Evolutionary conservation across 75 land plant species (phyloP).

Genomic region (Selaginella moellendorffii): DNA sequence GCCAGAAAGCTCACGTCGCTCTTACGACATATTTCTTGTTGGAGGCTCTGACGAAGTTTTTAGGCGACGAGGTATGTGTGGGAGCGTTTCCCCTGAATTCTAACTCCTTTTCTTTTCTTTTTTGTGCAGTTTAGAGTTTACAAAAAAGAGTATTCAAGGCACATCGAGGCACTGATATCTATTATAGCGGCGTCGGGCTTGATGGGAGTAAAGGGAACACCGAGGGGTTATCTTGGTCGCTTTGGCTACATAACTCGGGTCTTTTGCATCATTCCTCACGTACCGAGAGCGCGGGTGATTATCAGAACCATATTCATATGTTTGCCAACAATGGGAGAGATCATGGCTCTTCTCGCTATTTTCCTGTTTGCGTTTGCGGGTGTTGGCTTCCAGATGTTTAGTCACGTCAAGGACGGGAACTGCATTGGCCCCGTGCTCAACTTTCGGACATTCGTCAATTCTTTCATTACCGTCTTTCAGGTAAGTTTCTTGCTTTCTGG

Average conservation of each 20-base stretch:
- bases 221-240: constrained; percentile 3
- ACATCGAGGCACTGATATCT: constrained; percentile 1
- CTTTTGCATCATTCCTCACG: constrained; percentile 22
- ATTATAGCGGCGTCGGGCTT: constrained; percentile 15
- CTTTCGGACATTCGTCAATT: constrained; percentile 11
- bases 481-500: constrained; percentile 1
- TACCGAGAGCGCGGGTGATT: constrained; percentile 16
- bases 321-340: constrained; percentile 24
- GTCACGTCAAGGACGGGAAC: constrained; percentile 13
- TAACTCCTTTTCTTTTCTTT: no score
- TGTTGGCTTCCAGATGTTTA: constrained; percentile 21
- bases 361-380: constrained; percentile 14
- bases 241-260: constrained; percentile 14
- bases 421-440: constrained; percentile 17
- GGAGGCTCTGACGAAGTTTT: constrained; percentile 14
- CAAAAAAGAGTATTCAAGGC: not conserved
- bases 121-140: not conserved
- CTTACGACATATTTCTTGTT: constrained; percentile 13
- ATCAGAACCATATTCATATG: constrained; percentile 14
- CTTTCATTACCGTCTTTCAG: constrained; percentile 27
- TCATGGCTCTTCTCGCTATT: constrained; percentile 18
- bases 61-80: constrained; percentile 18
- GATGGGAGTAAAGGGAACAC: constrained; percentile 7
- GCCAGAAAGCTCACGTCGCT: not conserved
- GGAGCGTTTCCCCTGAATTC: no score